Evolutionary conservation across 129 eudicot genomes (phyloP), one percentile per base, ranked within the genome.

Genomic region (Saposhnikovia divaricata): DNA sequence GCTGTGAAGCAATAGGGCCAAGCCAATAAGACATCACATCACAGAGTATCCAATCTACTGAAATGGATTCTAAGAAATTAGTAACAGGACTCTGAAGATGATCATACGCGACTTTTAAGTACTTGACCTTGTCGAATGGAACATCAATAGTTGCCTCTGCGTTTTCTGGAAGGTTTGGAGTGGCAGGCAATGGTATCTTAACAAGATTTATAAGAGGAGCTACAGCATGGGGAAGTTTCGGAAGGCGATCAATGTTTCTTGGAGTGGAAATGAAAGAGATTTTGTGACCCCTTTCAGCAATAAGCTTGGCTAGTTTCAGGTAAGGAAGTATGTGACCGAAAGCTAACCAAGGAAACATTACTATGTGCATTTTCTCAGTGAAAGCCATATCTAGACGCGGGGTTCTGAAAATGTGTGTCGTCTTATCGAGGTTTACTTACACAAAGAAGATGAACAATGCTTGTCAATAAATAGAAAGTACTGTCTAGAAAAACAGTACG

Each of bases 141-240:
- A 87, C 10, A 38, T 85, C 87, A 1, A 25, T 51, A 19, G 89
- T 86, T 78, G 89, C 81, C 65, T 83, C 89, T 2, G 87, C 87
- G 2, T 77, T 51, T 83, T 83, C 71, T 0, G 87, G 83, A 25
- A 86, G 81, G 44, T 78, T 68, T 6, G 81, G 19, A 37, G 38
- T 28, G 39, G 19, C 39, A 13, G 89, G 81, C 9, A 83, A 34
- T 21, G 74, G 65, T 50, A 86, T 1, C 55, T 75, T 81, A 10
- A 86, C 71, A 63, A 84, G 48, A n/a, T 38, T 39, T 23, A 86
- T 83, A 43, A 48, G 50, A 28, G 81, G 77, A 15, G 78, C 48
- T 18, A 81, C 31, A 18, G 34, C 14, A 10, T 70, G 80, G 9
- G 82, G 80, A 37, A 81, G 31, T 76, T 79, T 76, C 0, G 78